A percentile compares a stretch with the other conserved stretches of the same genome.
Conservation (phyloP, 768 basidiomycete genomes). For the Phlebiopsis gigantea region DNA sequence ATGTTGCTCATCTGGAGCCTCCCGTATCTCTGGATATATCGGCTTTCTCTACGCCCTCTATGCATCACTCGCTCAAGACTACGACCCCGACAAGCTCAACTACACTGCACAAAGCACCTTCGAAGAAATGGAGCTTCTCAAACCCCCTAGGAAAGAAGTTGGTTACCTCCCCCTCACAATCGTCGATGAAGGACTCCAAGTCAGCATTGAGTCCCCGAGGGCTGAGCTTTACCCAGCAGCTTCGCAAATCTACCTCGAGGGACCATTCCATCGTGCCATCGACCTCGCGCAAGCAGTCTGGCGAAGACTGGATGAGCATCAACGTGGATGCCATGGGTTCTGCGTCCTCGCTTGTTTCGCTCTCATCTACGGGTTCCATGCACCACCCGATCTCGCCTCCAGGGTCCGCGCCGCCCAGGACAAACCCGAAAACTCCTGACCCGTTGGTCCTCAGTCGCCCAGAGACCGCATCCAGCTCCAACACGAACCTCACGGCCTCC, state of each 20-base stretch:
- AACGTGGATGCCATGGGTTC: conserved; percentile 76
- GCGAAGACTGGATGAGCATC: conserved; percentile 53
- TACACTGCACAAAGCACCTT: conserved; percentile 63
- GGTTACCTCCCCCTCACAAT: conserved; percentile 57
- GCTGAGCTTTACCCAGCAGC: conserved; percentile 59
- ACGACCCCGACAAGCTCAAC: conserved; percentile 24
- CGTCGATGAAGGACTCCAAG: conserved; percentile 40
- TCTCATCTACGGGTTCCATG: conserved; percentile 69
- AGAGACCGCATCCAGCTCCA: conserved; percentile 72
- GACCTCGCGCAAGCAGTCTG: conserved; percentile 35
- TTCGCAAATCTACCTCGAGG: conserved; percentile 66
- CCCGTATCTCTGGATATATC: conserved; percentile 51
- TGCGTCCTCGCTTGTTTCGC: conserved; percentile 67
- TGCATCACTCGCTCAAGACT: conserved; percentile 21
- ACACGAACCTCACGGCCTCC: conserved; percentile 56
- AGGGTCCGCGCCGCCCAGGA: conserved; percentile 28
- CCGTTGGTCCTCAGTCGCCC: conserved; percentile 56
- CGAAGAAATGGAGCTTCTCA: conserved; percentile 98
- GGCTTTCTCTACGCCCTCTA: conserved; percentile 26
- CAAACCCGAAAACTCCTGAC: conserved; percentile 61
- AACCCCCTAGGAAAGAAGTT: conserved; percentile 75
- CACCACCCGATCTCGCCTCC: conserved; percentile 38
- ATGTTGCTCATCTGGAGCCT: conserved; percentile 12
- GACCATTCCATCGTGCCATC: conserved; percentile 47
- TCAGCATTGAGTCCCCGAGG: conserved; percentile 60